Conservation (phyloP, 148 eudicot genomes). For the Diospyros kaki region DNA sequence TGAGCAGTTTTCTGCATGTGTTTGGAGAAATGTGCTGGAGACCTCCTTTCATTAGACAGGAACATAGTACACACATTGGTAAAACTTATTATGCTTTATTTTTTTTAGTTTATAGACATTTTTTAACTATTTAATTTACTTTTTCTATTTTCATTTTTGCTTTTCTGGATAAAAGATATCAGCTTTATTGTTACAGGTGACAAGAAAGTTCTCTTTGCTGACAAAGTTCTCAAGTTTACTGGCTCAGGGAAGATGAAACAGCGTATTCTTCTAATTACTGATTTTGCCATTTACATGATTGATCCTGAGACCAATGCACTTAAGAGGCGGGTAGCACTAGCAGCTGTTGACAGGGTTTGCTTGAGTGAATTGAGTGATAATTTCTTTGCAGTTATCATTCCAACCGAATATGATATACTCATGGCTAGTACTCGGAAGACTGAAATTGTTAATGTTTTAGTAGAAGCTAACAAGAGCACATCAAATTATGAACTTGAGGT, state of each 20-base stretch:
- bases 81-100: constrained; percentile 18
- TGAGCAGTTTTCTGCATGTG: not conserved
- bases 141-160: too few relatives aligned
- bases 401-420: constrained; percentile 93
- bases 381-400: constrained; percentile 72
- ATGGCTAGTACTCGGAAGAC: constrained; percentile 91
- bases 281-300: constrained; percentile 18
- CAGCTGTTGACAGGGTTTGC: constrained; percentile 84
- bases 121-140: constrained; percentile 5
- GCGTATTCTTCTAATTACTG: constrained; percentile 33
- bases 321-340: constrained; percentile 76
- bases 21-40: not conserved
- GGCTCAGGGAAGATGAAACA: constrained; percentile 85
- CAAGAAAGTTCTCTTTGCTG: constrained; percentile 75
- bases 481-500: constrained; percentile 86
- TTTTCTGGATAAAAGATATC: too few relatives aligned
- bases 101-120: constrained; percentile 50
- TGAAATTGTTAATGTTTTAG: constrained; percentile 71
- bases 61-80: not conserved
- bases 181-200: constrained; percentile 25
- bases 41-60: not conserved
- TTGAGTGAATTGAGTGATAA: constrained; percentile 81
- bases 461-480: constrained; percentile 63
- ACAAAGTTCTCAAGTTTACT: constrained; percentile 85
- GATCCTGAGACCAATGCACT: constrained; percentile 68